Percentiles rank a stretch among this genome's conserved stretches.
These are phyloP conservation scores for Cryphonectria nitschkei DNA, from an alignment of 2,329 filamentous ascomycete genomes.

Conservation along the genomic window DNA sequence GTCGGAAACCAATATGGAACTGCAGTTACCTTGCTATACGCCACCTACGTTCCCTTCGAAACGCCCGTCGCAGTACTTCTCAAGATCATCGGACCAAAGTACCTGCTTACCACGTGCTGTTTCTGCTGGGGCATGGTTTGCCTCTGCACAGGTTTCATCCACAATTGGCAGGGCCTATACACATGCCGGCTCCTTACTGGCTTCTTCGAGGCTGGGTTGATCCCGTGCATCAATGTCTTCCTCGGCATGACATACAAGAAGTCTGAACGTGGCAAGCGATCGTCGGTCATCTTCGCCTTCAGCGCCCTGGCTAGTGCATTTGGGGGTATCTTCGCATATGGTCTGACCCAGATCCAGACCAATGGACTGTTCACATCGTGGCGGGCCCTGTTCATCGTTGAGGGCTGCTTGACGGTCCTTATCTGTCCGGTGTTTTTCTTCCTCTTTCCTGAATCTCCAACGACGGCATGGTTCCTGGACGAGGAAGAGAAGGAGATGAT, in stretches of 20 bases:
- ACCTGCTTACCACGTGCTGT: slow-evolving; percentile 36
- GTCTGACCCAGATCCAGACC: slow-evolving; percentile 41
- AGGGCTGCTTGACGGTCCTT: slow-evolving; percentile 44
- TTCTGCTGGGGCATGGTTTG: slow-evolving; percentile 35
- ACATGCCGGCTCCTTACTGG: slow-evolving; percentile 32
- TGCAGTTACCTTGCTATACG: slow-evolving; percentile 40
- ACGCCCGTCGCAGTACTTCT: slow-evolving; percentile 39
- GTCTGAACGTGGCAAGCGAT: slow-evolving; percentile 34
- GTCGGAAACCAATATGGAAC: slow-evolving; percentile 36
- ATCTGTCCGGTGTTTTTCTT: slow-evolving; percentile 38
- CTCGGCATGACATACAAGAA: slow-evolving; percentile 44
- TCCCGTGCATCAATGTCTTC: slow-evolving; percentile 45
- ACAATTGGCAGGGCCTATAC: slow-evolving; percentile 35
- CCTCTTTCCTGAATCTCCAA: slow-evolving; percentile 36
- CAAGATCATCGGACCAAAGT: slow-evolving; percentile 40
- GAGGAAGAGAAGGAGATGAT: slow-evolving; percentile 35
- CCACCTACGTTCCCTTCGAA: slow-evolving; percentile 40
- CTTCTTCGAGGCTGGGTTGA: slow-evolving; percentile 40
- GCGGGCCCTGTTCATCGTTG: slow-evolving; percentile 46
- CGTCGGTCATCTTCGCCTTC: slow-evolving; percentile 45
- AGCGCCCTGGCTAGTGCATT: slow-evolving; percentile 46
- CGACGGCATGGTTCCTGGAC: slow-evolving; percentile 37
- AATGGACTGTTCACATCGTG: slow-evolving; percentile 42
- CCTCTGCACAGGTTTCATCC: slow-evolving; percentile 38
- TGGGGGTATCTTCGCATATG: slow-evolving; percentile 48